These are phyloP conservation scores for Suhomyces faveliae DNA, from an alignment of 805 yeast genomes.

Conservation along the genomic window DNA sequence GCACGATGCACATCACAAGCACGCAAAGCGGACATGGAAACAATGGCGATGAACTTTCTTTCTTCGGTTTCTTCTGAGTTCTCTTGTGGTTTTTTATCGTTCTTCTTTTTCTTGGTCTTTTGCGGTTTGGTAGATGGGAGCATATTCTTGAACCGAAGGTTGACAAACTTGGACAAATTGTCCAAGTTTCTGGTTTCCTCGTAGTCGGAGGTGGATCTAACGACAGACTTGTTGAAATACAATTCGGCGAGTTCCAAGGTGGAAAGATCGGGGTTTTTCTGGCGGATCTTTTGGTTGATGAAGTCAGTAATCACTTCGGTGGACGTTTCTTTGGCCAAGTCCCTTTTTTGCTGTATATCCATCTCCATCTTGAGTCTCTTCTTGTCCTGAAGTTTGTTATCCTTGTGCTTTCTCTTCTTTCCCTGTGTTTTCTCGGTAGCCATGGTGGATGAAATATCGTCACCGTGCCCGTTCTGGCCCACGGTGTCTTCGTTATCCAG, in stretches of 20 bases:
- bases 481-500: slow-evolving; percentile 21
- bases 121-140: slow-evolving; percentile 38
- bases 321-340: slow-evolving; percentile 48
- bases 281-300: slow-evolving; percentile 60
- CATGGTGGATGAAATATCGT: background rate
- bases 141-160: slow-evolving; percentile 46
- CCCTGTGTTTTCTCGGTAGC: slow-evolving; percentile 11
- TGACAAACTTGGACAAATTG: slow-evolving; percentile 55
- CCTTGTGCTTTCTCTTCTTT: slow-evolving; percentile 22
- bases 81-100: slow-evolving; percentile 4
- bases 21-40: slow-evolving; percentile 77
- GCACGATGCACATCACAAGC: slow-evolving; percentile 84
- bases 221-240: slow-evolving; percentile 53
- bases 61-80: slow-evolving; percentile 18
- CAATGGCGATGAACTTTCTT: slow-evolving; percentile 48
- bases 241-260: slow-evolving; percentile 71
- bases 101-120: slow-evolving; percentile 24
- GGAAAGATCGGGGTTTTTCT: slow-evolving; percentile 62
- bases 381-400: slow-evolving; percentile 55
- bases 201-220: slow-evolving; percentile 63
- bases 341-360: slow-evolving; percentile 57
- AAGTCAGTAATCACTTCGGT: slow-evolving; percentile 66
- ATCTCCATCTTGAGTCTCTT: slow-evolving; percentile 66
- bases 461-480: slow-evolving; percentile 7
- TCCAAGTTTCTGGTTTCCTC: slow-evolving; percentile 52